phyloP scores from a whole-genome alignment of 208 protist genomes.

The Acanthamoeba comandoni region DNA sequence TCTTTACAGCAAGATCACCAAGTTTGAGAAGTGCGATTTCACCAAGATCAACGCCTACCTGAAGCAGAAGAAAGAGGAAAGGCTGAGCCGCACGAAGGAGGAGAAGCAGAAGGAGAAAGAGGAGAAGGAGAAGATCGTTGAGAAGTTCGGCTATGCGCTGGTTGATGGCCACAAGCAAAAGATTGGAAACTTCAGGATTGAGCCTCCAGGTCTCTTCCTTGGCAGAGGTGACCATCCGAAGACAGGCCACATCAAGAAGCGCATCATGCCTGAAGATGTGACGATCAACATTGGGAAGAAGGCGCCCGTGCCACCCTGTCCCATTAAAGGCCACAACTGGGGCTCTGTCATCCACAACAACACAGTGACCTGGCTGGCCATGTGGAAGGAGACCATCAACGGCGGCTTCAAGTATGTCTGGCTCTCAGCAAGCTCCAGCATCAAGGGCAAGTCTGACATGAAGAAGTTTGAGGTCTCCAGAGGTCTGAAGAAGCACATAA shows the following conservation, averaged over 20 bases:
- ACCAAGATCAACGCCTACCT: slow-evolving; percentile 94
- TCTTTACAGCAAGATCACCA: slow-evolving; percentile 91
- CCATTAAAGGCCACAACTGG: slow-evolving; percentile 92
- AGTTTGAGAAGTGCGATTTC: slow-evolving; percentile 97
- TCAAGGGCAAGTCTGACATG: slow-evolving; percentile 96
- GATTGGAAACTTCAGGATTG: slow-evolving; percentile 97
- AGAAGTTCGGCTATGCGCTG: slow-evolving; percentile 92
- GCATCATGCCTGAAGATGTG: slow-evolving; percentile 96
- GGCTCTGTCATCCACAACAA: slow-evolving; percentile 94
- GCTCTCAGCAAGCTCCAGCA: slow-evolving; percentile 93
- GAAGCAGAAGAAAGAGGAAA: slow-evolving; percentile 91
- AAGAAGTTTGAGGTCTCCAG: slow-evolving; percentile 98
- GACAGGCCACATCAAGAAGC: slow-evolving; percentile 94
- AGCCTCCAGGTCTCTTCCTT: slow-evolving; percentile 98
- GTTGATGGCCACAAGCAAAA: slow-evolving; percentile 95
- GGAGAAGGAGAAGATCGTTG: slow-evolving; percentile 90
- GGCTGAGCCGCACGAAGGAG: slow-evolving; percentile 91
- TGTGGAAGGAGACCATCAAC: slow-evolving; percentile 95
- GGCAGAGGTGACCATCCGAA: slow-evolving; percentile 97
- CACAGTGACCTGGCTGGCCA: slow-evolving; percentile 97
- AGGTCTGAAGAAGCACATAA: slow-evolving; percentile 94
- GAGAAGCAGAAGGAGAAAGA: slow-evolving; percentile 92
- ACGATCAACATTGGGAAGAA: slow-evolving; percentile 97
- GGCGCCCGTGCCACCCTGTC: slow-evolving; percentile 91
- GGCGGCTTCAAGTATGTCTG: slow-evolving; percentile 97